Percentiles rank a stretch among this genome's conserved stretches.
Evolutionary conservation across 2,329 filamentous ascomycete genomes (phyloP).

Genomic region (Dothideomycetes sp.): DNA sequence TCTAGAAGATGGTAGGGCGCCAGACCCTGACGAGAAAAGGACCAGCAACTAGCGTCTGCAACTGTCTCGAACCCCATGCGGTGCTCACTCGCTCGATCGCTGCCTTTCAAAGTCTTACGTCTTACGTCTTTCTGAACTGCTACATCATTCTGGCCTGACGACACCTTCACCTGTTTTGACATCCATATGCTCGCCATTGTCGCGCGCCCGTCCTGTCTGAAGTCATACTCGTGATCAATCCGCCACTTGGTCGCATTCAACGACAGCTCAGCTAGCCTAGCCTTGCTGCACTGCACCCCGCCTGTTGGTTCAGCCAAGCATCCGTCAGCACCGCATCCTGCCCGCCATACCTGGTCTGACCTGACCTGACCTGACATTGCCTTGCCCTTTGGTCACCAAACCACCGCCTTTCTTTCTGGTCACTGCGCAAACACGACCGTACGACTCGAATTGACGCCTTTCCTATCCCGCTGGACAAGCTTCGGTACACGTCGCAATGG

Average conservation of each 20-base stretch:
- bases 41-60: not conserved
- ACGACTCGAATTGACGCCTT: no score
- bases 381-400: not conserved
- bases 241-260: not conserved
- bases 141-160: not conserved
- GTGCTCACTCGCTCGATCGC: not conserved
- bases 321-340: no score
- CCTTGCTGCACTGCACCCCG: not conserved
- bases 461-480: no score
- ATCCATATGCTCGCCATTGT: no score
- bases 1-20: no score
- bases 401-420: not conserved
- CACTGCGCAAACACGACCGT: no score
- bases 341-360: not conserved
- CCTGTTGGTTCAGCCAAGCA: no score
- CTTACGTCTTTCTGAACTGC: not conserved
- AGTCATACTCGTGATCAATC: no score
- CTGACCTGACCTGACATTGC: not conserved
- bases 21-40: no score
- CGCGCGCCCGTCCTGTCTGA: no score
- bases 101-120: not conserved
- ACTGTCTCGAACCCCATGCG: no score
- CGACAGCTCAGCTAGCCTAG: not conserved
- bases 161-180: no score
- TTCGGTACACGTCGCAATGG: slow-evolving; percentile 1